A percentile compares a stretch with the other conserved stretches of the same genome.
phyloP scores from a whole-genome alignment of 371 early-diverging fungal genomes.

The Conidiobolus incongruus region DNA sequence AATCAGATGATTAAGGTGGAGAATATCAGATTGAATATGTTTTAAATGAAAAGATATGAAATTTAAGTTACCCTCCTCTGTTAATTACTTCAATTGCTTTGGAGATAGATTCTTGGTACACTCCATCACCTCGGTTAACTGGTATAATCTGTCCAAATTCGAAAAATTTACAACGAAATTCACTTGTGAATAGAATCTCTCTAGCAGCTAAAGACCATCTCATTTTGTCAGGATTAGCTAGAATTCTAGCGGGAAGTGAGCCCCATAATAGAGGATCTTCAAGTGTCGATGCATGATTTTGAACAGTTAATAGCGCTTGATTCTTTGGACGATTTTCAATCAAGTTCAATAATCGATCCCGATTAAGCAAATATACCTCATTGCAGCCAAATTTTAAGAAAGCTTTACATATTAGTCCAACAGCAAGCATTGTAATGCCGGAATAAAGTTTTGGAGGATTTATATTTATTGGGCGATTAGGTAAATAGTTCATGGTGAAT shows the following conservation, averaged over 20 bases:
- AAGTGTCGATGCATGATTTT: conserved; percentile 1
- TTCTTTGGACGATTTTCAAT: not conserved
- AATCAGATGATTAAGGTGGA: too few species aligned
- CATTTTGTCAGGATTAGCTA: conserved; percentile 15
- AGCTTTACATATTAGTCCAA: not conserved
- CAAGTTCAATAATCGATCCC: not conserved
- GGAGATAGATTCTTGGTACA: too few species aligned
- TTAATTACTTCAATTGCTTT: too few species aligned
- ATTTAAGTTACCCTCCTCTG: too few species aligned
- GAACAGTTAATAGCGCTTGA: not conserved
- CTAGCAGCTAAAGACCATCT: conserved; percentile 74
- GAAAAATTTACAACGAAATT: conserved; percentile 36
- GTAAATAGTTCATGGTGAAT: too few species aligned
- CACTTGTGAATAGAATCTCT: conserved; percentile 56
- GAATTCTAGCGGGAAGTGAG: conserved; percentile 17
- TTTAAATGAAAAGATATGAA: too few species aligned
- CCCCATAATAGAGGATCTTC: conserved; percentile 80
- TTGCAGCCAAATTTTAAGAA: not conserved
- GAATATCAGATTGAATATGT: too few species aligned
- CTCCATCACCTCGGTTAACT: conserved; percentile 57
- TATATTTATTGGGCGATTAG: too few species aligned
- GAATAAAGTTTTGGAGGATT: too few species aligned
- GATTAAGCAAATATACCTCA: not conserved
- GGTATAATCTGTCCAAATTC: conserved; percentile 59
- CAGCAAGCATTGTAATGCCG: too few species aligned